Evolutionary conservation across 2,329 filamentous ascomycete genomes (phyloP), one percentile per base, ranked within the genome.

Genomic region (Pestalotiopsis sp.): DNA sequence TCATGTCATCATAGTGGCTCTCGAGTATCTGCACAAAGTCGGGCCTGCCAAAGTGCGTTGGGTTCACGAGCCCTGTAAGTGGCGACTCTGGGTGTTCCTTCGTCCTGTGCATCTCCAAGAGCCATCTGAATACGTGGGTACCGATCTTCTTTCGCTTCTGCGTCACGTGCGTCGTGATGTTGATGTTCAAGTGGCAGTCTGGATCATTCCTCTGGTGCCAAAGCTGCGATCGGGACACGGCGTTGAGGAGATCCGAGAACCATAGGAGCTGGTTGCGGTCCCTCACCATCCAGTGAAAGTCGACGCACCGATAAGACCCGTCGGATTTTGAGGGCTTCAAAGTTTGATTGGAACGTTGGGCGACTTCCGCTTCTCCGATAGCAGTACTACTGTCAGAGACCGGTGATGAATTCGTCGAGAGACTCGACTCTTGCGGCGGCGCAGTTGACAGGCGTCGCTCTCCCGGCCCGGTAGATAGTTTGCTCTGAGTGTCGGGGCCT

Each of bases 221-320:
- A 2, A 75, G 72, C 67, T 83, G 81, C 4, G 78, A 79, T n/a
- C 73, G 72, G 1, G 78, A 81, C 2, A 85, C 83, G 13, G 80
- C 76, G 72, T 89, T 89, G 4, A 89, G 81, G 0, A 89, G 82
- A 71, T 87, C 83, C 0, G 86, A 87, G 65, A 90, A 85, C 87
- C 87, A 89, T 3, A 86, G 79, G 0, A 89, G 80, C 65, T 86
- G 82, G 75, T 88, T 88, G 68, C 83, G 82, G 61, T 89, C 86
- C 25, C 86, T 85, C 0, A 89, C 86, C 71, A 86, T 87, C 87
- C 87, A 89, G 76, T 89, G 86, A 68, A 89, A 89, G 72, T 89
- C 87, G 1, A 88, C 83, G 4, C 86, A 82, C 41, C 86, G 83
- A 70, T 85, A 84, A 67, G 40, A 23, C 0, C 25, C 61, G 40